Evolutionary conservation across 768 basidiomycete species (phyloP).

Genomic region (Zangia roseola): DNA sequence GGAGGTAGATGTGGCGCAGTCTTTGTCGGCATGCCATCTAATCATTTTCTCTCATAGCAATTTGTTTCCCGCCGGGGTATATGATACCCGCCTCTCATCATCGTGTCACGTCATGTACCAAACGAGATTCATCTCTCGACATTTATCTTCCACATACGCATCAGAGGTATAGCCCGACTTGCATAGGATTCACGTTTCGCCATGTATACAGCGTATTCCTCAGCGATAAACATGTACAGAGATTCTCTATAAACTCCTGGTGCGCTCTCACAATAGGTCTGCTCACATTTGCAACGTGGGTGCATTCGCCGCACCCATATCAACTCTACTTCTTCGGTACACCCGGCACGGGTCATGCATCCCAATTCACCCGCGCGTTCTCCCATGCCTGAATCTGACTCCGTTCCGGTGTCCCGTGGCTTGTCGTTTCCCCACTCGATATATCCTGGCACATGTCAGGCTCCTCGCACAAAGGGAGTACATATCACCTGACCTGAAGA

Average conservation of each 20-base stretch:
- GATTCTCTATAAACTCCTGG: neutral
- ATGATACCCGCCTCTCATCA: constrained; percentile 7
- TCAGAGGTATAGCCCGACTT: neutral
- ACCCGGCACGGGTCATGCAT: neutral
- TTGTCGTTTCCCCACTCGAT: neutral
- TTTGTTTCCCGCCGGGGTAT: constrained; percentile 31
- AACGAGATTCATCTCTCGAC: neutral
- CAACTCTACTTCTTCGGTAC: neutral
- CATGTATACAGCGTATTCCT: neutral
- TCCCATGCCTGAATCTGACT: neutral
- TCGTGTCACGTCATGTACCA: neutral
- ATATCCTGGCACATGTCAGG: neutral
- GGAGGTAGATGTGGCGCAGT: constrained; percentile 32
- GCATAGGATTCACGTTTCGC: neutral
- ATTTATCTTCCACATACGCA: neutral
- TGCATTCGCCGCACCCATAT: neutral
- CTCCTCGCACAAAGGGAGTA: neutral
- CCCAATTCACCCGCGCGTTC: neutral
- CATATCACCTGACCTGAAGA: neutral
- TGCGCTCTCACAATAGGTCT: neutral
- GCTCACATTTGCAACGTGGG: neutral
- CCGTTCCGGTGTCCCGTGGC: neutral
- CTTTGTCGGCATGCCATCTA: neutral
- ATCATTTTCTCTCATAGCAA: constrained; percentile 14
- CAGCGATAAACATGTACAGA: neutral